Base-by-base conservation (phyloP, 2,329 filamentous ascomycete species). In the Ceratocystiopsis minuta region DNA sequence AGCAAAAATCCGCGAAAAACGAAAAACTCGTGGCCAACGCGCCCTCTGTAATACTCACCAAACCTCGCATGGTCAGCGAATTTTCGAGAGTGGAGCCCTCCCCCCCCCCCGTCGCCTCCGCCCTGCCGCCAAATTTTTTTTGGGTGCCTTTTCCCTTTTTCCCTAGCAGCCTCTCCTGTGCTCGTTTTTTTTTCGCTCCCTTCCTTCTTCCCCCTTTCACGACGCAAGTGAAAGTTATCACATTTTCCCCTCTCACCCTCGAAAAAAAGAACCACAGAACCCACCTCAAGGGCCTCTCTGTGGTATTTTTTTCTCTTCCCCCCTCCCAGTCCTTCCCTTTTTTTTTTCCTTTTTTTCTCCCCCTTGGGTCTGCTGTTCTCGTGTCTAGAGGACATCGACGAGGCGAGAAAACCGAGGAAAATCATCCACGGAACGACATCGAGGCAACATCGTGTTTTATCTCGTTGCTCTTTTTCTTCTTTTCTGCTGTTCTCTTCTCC, bases 221-320 rank as follows among this genome's bases (percentile, higher is more conserved):
- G 38, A 45, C 39, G 35, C 39, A 40, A 47, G 43, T 45, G 42
- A 42, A n/a, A 45, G 31, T 14, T 40, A 44, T 42, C 43, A 48
- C 41, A 41, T 36, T 39, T 32, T 42, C 20, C 31, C 41, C 32
- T 34, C 37, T 34, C 39, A 37, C 38, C 36, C 38, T 33, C 17
- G 42, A 45, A 36, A 48, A 37, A 38, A 38, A 38, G 38, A 37
- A 46, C 45, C 46, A 48, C 45, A 48, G 46, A 46, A 43, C 37
- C 28, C 39, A 42, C 10, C 37, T 39, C 39, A 14, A 14, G 24
- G 33, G 39, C 38, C 24, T 16, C 31, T 47, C 46, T 48, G 46
- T 48, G 46, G 38, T 47, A 45, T 32, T 44, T 42, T 45, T 42
- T 39, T 43, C 33, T 32, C 44, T 38, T 36, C 28, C 11, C 37